These are phyloP conservation scores for Ilex asprella DNA, from an alignment of 257 asterid genomes.

Conservation along the genomic window DNA sequence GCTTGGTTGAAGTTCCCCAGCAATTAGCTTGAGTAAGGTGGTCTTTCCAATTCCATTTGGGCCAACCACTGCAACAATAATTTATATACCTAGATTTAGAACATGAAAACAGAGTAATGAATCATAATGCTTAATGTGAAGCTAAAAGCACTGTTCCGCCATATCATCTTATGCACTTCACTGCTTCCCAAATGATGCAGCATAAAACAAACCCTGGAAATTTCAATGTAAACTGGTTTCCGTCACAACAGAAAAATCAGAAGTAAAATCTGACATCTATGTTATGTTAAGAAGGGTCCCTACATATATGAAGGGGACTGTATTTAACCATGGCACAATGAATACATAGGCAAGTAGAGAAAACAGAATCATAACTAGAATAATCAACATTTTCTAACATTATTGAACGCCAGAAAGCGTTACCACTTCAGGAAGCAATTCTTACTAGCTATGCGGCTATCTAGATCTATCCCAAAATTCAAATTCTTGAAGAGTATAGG, in stretches of 20 bases:
- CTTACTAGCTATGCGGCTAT: constrained; percentile 97
- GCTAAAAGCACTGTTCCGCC: not conserved
- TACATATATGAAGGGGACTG: too few relatives aligned
- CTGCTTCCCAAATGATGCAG: too few relatives aligned
- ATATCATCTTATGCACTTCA: not conserved
- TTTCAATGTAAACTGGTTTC: too few relatives aligned
- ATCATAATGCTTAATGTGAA: not conserved
- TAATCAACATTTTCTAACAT: too few relatives aligned
- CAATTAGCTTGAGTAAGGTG: constrained; percentile 82
- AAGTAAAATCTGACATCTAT: too few relatives aligned
- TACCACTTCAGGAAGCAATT: constrained; percentile 14
- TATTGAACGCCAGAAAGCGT: not conserved
- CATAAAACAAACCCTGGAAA: too few relatives aligned
- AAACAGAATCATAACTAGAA: too few relatives aligned
- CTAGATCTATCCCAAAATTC: constrained; percentile 96
- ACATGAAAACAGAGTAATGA: not conserved
- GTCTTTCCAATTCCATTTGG: constrained; percentile 99
- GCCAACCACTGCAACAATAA: constrained; percentile 78
- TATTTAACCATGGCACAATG: too few relatives aligned
- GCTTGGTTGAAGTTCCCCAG: constrained; percentile 97
- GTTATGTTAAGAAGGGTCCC: too few relatives aligned
- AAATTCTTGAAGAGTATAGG: constrained; percentile 73
- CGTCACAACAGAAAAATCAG: too few relatives aligned
- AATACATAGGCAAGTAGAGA: not conserved
- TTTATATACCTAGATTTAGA: constrained; percentile 5